Evolutionary conservation across 352 stramenopile species (phyloP).

Genomic region (Globisporangium recalcitrans): DNA sequence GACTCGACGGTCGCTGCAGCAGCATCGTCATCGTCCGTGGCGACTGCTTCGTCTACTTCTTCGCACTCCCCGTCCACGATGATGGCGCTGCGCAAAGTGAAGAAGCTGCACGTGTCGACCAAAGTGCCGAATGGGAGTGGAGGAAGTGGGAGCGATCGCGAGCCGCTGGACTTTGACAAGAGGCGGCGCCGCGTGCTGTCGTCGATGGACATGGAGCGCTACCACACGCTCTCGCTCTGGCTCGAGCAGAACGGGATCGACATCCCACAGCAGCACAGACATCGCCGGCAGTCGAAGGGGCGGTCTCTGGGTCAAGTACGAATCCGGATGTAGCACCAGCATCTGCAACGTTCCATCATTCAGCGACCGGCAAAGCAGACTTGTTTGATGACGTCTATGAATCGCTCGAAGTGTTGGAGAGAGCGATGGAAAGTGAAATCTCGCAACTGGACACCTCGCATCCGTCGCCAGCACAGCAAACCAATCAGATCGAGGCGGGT

Average conservation of each 20-base stretch:
- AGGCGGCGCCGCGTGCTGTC: slow-evolving; percentile 17
- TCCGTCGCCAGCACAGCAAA: neutral
- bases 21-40: neutral
- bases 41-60: slow-evolving; percentile 13
- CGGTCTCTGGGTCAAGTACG: neutral
- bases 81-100: slow-evolving; percentile 12
- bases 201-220: slow-evolving; percentile 38
- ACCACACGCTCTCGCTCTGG: slow-evolving; percentile 38
- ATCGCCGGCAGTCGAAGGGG: neutral
- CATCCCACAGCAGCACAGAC: slow-evolving; percentile 16
- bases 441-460: slow-evolving; percentile 14
- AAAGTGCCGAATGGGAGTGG: slow-evolving; percentile 14
- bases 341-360: neutral
- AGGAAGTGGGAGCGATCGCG: slow-evolving; percentile 18
- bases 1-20: neutral
- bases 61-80: slow-evolving; percentile 11
- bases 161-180: slow-evolving; percentile 7
- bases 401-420: slow-evolving; percentile 39
- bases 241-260: slow-evolving; percentile 37
- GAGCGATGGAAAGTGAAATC: slow-evolving; percentile 31
- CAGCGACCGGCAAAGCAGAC: slow-evolving; percentile 8
- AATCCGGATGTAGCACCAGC: neutral
- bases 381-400: slow-evolving; percentile 45
- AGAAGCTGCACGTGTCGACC: slow-evolving; percentile 16
- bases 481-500: neutral